Evolutionary conservation across 768 basidiomycete genomes (phyloP).

Genomic region (Xerocomus potaroensis): DNA sequence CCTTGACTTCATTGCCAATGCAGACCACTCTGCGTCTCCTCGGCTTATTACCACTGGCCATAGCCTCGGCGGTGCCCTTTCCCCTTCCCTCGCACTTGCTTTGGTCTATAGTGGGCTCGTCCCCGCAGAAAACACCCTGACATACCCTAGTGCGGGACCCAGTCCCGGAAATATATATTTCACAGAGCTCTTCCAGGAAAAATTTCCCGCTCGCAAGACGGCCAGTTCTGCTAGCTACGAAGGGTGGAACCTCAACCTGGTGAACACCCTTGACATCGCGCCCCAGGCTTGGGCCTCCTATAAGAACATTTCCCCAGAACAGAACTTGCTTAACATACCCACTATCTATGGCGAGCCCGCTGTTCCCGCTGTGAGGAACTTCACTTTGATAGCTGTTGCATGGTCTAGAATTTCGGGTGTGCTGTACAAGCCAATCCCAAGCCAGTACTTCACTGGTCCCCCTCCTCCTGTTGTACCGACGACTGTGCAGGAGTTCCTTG

Average conservation of each 20-base stretch:
- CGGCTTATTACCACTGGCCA: slow-evolving; percentile 4
- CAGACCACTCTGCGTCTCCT: background rate
- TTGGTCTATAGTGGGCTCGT: background rate
- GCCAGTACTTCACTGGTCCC: background rate
- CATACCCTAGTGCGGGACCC: slow-evolving; percentile 4
- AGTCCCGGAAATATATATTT: slow-evolving; percentile 9
- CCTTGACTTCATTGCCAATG: background rate
- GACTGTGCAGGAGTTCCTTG: background rate
- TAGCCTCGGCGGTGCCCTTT: slow-evolving; percentile 2
- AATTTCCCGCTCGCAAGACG: background rate
- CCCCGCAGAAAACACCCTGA: background rate
- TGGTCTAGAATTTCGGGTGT: background rate
- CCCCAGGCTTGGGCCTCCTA: slow-evolving; percentile 11
- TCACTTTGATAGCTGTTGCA: background rate
- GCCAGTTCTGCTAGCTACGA: background rate
- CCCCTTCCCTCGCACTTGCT: slow-evolving; percentile 4
- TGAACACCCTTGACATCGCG: slow-evolving; percentile 13
- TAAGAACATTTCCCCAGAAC: background rate
- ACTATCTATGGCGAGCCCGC: slow-evolving; percentile 8
- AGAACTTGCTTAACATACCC: slow-evolving; percentile 14
- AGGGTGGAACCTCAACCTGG: slow-evolving; percentile 18
- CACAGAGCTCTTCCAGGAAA: background rate
- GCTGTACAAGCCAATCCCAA: slow-evolving; percentile 7
- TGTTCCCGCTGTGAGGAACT: background rate
- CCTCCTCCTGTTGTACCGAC: background rate